Evolutionary conservation across 495 filamentous ascomycete species (phyloP), one percentile per base, ranked within the genome.

Genomic region (Jackrogersella multiformis): DNA sequence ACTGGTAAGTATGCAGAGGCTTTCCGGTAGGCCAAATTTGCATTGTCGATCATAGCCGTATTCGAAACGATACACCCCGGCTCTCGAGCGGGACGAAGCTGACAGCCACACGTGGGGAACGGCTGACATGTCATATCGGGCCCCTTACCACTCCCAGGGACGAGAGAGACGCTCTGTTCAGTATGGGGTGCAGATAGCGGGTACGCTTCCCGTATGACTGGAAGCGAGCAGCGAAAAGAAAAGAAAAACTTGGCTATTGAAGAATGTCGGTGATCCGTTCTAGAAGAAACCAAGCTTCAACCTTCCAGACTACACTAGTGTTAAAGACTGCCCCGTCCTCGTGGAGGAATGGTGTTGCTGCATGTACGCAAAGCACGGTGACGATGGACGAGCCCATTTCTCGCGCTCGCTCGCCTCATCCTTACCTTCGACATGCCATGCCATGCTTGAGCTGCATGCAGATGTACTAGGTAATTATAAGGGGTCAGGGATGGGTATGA

Each of bases 141-240:
- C 36, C 59, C 58, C 52, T 61, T 30, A 35, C 23, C 8, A 42
- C 63, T n/a, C 63, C 49, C 44, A 28, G 46, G 35, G 52, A 64
- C 45, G 24, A 45, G 45, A 35, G 16, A 10, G n/a, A 38, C 51
- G 15, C 38, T 18, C 16, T 13, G 15, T 49, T 60, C 30, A 41
- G 39, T 60, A 60, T 49, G 54, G 55, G 66, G 66, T 64, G 38
- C 56, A 65, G 56, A 51, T 39, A 69, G 44, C 32, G 44, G 24
- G 26, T 30, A 30, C 26, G 4, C 3, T 7, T 41, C 36, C 44
- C 26, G 30, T 34, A 26, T 38, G 35, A n/a, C 48, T 32, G 21
- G 34, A 41, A 57, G 56, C 32, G 13, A 46, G 32, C 24, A 62
- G 44, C 58, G 38, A 53, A 57, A 7, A 7, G 7, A 30, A 7